phyloP scores from a whole-genome alignment of 495 filamentous ascomycete genomes.

The Hypomontagnella monticulosa region DNA sequence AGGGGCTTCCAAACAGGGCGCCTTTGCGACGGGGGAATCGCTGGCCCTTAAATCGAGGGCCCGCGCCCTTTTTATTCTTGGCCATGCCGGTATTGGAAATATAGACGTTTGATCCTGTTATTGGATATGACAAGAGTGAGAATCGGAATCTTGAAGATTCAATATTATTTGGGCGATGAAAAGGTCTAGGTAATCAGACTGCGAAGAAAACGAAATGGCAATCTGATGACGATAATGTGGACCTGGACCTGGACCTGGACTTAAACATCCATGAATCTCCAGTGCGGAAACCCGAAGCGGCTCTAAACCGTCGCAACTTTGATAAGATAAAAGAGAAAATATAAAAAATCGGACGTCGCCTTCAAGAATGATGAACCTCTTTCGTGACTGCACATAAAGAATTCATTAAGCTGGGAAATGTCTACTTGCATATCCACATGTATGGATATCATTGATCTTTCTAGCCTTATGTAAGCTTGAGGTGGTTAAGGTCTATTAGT shows the following conservation, averaged over 20 bases:
- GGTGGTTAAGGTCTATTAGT: no score
- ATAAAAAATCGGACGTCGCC: no score
- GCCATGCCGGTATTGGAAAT: constrained; percentile 15
- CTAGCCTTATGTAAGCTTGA: no score
- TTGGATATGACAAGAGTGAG: constrained; percentile 1
- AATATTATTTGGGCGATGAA: not conserved
- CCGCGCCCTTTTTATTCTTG: constrained; percentile 25
- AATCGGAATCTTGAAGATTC: not conserved
- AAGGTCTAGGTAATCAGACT: constrained; percentile 1
- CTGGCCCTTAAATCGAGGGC: constrained; percentile 15
- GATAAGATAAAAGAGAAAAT: no score
- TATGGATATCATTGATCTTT: no score
- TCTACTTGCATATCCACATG: no score
- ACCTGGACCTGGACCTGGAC: constrained; percentile 18
- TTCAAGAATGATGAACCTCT: no score
- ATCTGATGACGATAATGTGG: constrained; percentile 37
- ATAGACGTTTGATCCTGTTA: not conserved
- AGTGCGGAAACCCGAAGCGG: no score
- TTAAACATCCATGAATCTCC: no score
- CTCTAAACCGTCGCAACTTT: no score
- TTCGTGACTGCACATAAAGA: no score
- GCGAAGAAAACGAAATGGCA: constrained; percentile 10
- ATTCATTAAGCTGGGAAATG: no score
- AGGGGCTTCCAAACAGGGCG: not conserved
- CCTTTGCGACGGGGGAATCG: constrained; percentile 20